Evolutionary conservation across 768 basidiomycete genomes (phyloP), one percentile per base, ranked within the genome.

Genomic region (Floccularia luteovirens): DNA sequence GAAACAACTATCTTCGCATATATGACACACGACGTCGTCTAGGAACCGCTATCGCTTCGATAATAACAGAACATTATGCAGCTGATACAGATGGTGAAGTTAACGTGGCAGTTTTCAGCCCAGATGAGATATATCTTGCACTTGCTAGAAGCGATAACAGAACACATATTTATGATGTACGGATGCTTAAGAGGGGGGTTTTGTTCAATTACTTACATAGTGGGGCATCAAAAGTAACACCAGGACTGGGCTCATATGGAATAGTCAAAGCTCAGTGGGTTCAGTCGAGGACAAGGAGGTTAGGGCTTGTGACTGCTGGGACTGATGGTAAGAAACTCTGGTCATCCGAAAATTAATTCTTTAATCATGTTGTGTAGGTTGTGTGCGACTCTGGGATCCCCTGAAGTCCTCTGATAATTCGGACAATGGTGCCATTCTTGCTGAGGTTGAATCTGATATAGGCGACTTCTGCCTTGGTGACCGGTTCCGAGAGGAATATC

Each of bases 311-410:
- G 14, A 80, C 74, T 6, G 80, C 76, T 3, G 81, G 82, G 0
- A 63, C 70, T 24, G 82, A 86, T 51, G 82, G 82, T 82, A 45
- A 41, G 70, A 50, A 35, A 25, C 14, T 42, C 14, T 33, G 31
- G 13, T 31, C 12, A 11, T 25, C 27, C 30, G 3, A 19, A 17
- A 23, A 31, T 33, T 22, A 39, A 25, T 30, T 31, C 42, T 20
- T 32, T 24, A 20, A 24, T 24, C 24, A 14, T 21, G 30, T 31
- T 24, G 20, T 43, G 31, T 50, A 84, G 82, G 82, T n/a, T 82
- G 79, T 50, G 70, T 87, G 7, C 67, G 82, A 20, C 47, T 82
- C 24, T 87, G 82, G 82, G 72, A 84, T 49, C 70, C 77, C 4
- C 56, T 62, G 19, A 51, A 59, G n/a, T 63, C 74, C 1, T 48